These are phyloP conservation scores for Lentithecium fluviatile DNA, from an alignment of 495 filamentous ascomycete genomes.

Conservation along the genomic window DNA sequence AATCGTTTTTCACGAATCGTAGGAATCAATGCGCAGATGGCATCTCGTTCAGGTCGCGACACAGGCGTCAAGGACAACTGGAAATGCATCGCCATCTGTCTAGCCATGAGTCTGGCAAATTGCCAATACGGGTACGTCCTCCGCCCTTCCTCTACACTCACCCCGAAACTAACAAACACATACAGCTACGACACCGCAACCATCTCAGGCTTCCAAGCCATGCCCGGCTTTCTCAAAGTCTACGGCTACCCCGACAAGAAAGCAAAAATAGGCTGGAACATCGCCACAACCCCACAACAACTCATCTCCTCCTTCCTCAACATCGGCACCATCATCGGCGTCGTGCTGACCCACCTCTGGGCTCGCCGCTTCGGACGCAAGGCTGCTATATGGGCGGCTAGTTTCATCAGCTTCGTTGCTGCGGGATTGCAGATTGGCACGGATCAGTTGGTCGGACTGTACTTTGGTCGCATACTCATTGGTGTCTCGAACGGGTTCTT, in stretches of 20 bases:
- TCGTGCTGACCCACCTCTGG: too few relatives aligned
- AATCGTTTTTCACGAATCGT: too few relatives aligned
- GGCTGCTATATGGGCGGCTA: slow-evolving; percentile 18
- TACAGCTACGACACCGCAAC: slow-evolving; percentile 16
- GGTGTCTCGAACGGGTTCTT: too few relatives aligned
- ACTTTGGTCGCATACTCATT: neutral
- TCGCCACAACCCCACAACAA: slow-evolving; percentile 36
- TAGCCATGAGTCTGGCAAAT: neutral
- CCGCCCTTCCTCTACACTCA: slow-evolving; percentile 17
- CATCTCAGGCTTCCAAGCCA: slow-evolving; percentile 46
- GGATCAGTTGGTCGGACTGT: neutral
- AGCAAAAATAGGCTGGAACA: slow-evolving; percentile 33
- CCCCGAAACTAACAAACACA: too few relatives aligned
- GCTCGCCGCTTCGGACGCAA: slow-evolving; percentile 31
- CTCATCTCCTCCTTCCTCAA: neutral
- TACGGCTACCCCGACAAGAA: slow-evolving; percentile 44
- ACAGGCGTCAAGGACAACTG: neutral
- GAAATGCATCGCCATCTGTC: slow-evolving; percentile 10
- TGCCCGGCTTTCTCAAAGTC: slow-evolving; percentile 48
- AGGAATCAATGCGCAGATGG: too few relatives aligned
- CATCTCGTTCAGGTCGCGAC: neutral
- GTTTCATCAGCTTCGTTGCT: slow-evolving; percentile 1
- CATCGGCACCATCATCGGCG: too few relatives aligned
- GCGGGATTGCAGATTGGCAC: neutral
- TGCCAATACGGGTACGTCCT: slow-evolving; percentile 1